Evolutionary conservation across 116 monocot genomes (phyloP).

Genomic region (Iris pallida): DNA sequence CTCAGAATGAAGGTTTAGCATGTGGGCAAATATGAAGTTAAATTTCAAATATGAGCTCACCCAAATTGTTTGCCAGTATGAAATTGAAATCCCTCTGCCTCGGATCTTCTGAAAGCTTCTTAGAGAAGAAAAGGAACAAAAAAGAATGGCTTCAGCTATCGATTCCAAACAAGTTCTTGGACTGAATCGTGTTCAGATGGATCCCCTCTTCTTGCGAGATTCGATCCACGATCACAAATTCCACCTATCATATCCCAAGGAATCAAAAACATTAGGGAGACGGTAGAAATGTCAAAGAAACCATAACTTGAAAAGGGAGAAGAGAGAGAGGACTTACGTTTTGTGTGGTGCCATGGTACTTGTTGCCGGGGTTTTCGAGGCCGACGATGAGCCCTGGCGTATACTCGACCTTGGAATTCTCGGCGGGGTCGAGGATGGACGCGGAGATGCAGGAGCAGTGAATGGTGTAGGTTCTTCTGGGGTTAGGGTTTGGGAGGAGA

Average conservation of each 20-base stretch:
- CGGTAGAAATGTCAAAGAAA: too few relatives aligned
- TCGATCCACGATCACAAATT: constrained; percentile 74
- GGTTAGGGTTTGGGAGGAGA: not conserved
- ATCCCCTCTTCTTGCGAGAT: too few relatives aligned
- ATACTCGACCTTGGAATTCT: constrained; percentile 49
- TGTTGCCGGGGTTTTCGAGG: constrained; percentile 83
- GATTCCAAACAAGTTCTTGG: too few relatives aligned
- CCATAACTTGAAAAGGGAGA: too few relatives aligned
- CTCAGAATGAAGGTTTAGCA: too few relatives aligned
- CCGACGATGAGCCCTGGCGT: constrained; percentile 90
- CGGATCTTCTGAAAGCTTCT: constrained; percentile 47
- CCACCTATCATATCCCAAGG: constrained; percentile 39
- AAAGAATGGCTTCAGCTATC: too few relatives aligned
- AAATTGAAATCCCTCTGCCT: constrained; percentile 11
- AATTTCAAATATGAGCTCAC: constrained; percentile 20
- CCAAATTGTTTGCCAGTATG: constrained; percentile 20
- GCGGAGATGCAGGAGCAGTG: constrained; percentile 20
- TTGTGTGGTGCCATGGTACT: constrained; percentile 81
- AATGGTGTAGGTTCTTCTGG: not conserved
- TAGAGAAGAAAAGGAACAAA: too few relatives aligned
- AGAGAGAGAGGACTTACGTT: constrained; percentile 47
- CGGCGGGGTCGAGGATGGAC: constrained; percentile 42
- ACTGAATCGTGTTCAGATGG: too few relatives aligned
- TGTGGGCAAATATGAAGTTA: too few relatives aligned
- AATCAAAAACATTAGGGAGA: constrained; percentile 2